Conservation (phyloP, 345 rosid genomes). For the Syzygium jambos region DNA sequence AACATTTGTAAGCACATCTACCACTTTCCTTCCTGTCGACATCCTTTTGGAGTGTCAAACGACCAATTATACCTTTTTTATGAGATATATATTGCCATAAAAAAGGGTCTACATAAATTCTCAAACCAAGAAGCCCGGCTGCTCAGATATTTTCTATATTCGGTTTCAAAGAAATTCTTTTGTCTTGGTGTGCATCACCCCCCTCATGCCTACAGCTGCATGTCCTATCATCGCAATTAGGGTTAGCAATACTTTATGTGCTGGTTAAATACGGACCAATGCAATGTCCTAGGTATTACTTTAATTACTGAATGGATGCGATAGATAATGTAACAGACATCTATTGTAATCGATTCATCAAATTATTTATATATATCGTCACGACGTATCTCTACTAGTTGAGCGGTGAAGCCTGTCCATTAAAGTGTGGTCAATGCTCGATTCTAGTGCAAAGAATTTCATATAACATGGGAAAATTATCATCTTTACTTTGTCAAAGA, state of each 20-base stretch:
- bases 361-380: background rate
- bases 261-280: background rate
- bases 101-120: background rate
- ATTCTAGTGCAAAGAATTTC: background rate
- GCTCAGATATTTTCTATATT: background rate
- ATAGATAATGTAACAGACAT: background rate
- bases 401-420: background rate
- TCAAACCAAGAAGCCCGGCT: background rate
- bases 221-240: background rate
- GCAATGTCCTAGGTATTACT: fast-evolving
- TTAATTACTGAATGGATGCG: background rate
- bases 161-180: background rate
- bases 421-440: background rate
- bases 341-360: background rate
- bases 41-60: background rate
- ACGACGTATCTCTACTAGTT: background rate
- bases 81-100: background rate
- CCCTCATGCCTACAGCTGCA: background rate
- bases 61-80: background rate
- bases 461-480: background rate
- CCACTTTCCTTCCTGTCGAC: background rate
- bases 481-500: background rate
- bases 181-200: background rate
- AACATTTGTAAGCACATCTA: background rate
- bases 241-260: background rate